Base-by-base conservation (phyloP, 2,329 filamentous ascomycete genomes). In the Lanzia echinophila region DNA sequence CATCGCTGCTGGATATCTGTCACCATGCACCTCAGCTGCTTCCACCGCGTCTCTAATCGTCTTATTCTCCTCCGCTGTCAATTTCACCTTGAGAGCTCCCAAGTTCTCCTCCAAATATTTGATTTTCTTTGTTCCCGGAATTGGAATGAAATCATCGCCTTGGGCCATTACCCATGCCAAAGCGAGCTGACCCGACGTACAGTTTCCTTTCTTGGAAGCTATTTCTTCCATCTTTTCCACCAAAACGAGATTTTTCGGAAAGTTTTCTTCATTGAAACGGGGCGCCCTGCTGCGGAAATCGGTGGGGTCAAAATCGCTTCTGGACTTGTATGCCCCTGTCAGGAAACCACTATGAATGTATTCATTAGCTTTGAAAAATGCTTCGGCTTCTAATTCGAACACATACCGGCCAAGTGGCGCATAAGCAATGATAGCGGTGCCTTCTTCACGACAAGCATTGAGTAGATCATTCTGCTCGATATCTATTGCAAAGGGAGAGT, bases 401-500 rank as follows among this genome's bases (percentile, higher is more conserved):
- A 22, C 45, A 11, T 53, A 53, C 50, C 50, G 50, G 2, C 80
- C 81, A 3, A 86, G 73, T 2, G 82, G 82, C 12, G 75, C 76
- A 67, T 82, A 84, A 1, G 79, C 75, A 2, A 86, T 72, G 3
- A 81, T 68, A 1, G 79, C 70, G 3, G 82, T 70, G 1, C 79
- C 81, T 2, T 85, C 75, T 62, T 84, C 79, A 15, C 76, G 73
- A 56, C 74, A 78, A 0, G 80, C 79, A 24, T 71, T 67, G 1
- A 84, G 69, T 1, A 86, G 67, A 22, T 73, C 65, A 1, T 73
- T 75, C 5, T 70, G 65, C 63, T 88, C 84, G 56, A 87, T 80
- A 34, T 82, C 76, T 34, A 84, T 71, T 4, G 72, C 66, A 64
- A 77, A 82, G 0, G 75, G 75, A 31, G 68, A 74, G 66, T 79